phyloP scores from a whole-genome alignment of 306 rosid genomes.

The Benincasa hispida region DNA sequence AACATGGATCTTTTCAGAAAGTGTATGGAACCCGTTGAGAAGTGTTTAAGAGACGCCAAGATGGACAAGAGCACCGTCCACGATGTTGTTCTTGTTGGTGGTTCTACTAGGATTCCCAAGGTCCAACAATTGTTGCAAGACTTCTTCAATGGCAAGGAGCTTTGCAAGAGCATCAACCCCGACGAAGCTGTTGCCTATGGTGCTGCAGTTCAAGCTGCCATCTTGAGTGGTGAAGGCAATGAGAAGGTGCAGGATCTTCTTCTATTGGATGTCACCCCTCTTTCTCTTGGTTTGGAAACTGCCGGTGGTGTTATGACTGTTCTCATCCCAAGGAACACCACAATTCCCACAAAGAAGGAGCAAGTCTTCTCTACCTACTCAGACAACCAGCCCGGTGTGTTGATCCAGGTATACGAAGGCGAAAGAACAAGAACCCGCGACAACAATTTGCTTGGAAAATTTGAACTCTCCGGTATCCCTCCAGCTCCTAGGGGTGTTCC shows the following conservation, averaged over 20 bases:
- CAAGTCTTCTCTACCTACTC: conserved; percentile 73
- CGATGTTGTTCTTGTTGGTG: conserved; percentile 66
- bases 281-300: conserved; percentile 57
- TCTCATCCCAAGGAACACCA: conserved; percentile 58
- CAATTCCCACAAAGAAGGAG: conserved; percentile 69
- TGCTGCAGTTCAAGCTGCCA: conserved; percentile 63
- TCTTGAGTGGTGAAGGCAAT: conserved; percentile 60
- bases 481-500: conserved; percentile 82
- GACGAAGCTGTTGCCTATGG: conserved; percentile 72
- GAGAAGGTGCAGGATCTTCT: conserved; percentile 77
- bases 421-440: conserved; percentile 59
- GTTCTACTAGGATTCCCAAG: conserved; percentile 64
- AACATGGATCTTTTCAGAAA: conserved; percentile 61
- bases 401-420: conserved; percentile 68
- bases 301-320: conserved; percentile 76
- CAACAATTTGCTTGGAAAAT: conserved; percentile 61
- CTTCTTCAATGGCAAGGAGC: conserved; percentile 58
- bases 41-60: conserved; percentile 61
- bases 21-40: conserved; percentile 70
- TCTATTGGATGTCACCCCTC: conserved; percentile 57
- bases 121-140: conserved; percentile 54
- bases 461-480: conserved; percentile 65
- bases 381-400: conserved; percentile 70
- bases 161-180: conserved; percentile 64
- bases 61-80: conserved; percentile 52